Base-by-base conservation (phyloP, 1,284 basidiomycete species). In the Taiwanofungus camphoratus region DNA sequence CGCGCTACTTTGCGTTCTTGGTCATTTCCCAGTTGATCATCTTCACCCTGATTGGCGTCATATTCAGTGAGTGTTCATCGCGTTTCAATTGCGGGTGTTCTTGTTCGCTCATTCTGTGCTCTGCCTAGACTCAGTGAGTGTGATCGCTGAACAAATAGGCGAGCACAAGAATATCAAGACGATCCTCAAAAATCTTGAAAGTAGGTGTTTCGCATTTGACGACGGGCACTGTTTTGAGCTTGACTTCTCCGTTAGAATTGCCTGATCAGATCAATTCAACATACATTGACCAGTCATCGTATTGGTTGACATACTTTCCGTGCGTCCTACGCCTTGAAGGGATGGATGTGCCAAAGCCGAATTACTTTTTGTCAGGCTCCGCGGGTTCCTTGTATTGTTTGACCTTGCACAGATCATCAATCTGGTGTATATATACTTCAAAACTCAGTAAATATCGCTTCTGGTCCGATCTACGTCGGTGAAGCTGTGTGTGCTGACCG, bases 361-460 rank as follows among this genome's bases (percentile, higher is more conserved):
- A 24, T 26, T 27, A 36, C 33, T 8, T 32, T 27, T 9, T 38
- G 43, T 11, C 51, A 89, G 86, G 3, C 74, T 98, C 26, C 89
- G 94, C 58, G 94, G 93, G 22, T 96, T 96, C 74, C 74, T 97
- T 35, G 84, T 84, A 19, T 69, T 98, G 45, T 98, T 98, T 58
- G 96, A 99, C 62, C 73, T 99, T 32, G 94, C 95, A 4, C 96
- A 99, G 64, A 81, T 98, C 42, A 66, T 97, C 66, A 95, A 96
- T 59, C 74, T 99, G 24, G 58, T 93, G 11, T 80, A 87, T 70
- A 79, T 93, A 16, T 93, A 84, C 26, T 71, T 97, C 66, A 88
- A 89, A 65, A 92, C 88, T 3, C 69, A 75, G 74, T 77, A 54
- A 45, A 70, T 55, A 13, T 7, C 20, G 32, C 20, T 5, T 51